A percentile compares a stretch with the other conserved stretches of the same genome.
These are phyloP conservation scores for Psilocybe azurescens DNA, from an alignment of 768 basidiomycete genomes.

Conservation along the genomic window DNA sequence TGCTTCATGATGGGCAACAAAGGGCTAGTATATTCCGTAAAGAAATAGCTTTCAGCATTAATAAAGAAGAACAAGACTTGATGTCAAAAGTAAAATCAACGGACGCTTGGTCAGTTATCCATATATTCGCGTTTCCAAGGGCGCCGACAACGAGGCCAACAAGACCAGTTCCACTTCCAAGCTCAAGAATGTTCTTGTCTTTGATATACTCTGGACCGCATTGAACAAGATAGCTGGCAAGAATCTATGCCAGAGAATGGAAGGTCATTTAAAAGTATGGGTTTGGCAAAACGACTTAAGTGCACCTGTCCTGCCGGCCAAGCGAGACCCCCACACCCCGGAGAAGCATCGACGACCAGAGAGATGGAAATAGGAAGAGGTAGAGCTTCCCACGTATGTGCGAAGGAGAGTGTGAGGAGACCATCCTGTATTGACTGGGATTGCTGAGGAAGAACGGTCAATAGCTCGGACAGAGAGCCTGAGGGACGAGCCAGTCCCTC, in stretches of 20 bases:
- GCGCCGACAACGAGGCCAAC: constrained; percentile 85
- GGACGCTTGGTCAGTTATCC: constrained; percentile 91
- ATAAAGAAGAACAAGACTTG: constrained; percentile 6
- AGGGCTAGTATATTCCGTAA: constrained; percentile 49
- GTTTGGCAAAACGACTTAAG: constrained; percentile 10
- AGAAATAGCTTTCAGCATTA: constrained; percentile 17
- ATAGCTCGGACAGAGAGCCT: constrained; percentile 32
- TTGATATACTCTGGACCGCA: constrained; percentile 53
- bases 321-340: constrained; percentile 90
- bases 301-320: constrained; percentile 93
- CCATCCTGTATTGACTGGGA: constrained; percentile 54
- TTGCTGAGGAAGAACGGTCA: constrained; percentile 57
- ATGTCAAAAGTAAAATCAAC: constrained; percentile 38
- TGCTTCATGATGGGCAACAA: constrained; percentile 78
- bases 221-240: constrained; percentile 75
- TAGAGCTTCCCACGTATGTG: constrained; percentile 23
- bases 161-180: constrained; percentile 92
- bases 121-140: constrained; percentile 65
- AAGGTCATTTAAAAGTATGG: constrained; percentile 10
- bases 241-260: constrained; percentile 53
- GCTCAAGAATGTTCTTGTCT: constrained; percentile 71
- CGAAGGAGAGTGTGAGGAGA: constrained; percentile 50
- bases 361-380: constrained; percentile 43
- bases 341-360: constrained; percentile 77
- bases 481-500: constrained; percentile 29